Percentiles rank a stretch among this genome's conserved stretches.
These are phyloP conservation scores for Plasmodium relictum DNA, from an alignment of 169 alveolate species.

Conservation along the genomic window DNA sequence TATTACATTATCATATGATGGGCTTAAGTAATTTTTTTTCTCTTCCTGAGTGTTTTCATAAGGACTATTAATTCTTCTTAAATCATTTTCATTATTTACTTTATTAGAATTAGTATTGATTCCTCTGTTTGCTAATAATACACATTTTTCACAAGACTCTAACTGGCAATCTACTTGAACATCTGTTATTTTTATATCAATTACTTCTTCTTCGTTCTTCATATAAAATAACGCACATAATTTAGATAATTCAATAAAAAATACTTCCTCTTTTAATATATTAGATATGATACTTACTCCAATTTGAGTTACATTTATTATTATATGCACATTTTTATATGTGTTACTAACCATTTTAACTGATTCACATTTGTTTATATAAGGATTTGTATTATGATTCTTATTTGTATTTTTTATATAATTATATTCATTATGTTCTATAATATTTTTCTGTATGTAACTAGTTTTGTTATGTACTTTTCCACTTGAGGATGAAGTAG, in stretches of 20 bases:
- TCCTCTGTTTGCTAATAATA: constrained; percentile 83
- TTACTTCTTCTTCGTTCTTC: constrained; percentile 88
- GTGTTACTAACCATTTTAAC: constrained; percentile 58
- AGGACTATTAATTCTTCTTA: constrained; percentile 39
- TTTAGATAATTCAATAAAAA: constrained; percentile 87
- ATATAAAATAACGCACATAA: constrained; percentile 83
- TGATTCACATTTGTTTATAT: constrained; percentile 2
- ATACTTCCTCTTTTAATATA: constrained; percentile 87
- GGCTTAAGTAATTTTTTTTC: neutral
- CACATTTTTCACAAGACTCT: constrained; percentile 80
- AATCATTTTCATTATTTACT: neutral
- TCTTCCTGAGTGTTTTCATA: neutral
- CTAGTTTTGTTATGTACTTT: neutral
- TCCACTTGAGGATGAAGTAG: neutral
- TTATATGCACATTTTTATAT: constrained; percentile 72
- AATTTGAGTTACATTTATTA: constrained; percentile 83
- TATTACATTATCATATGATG: neutral
- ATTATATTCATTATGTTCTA: neutral
- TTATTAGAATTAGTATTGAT: constrained; percentile 9
- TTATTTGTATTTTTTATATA: neutral
- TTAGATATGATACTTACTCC: constrained; percentile 89
- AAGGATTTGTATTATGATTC: neutral
- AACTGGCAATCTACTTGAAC: constrained; percentile 89
- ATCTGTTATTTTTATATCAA: constrained; percentile 86
- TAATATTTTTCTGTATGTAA: neutral